Conservation (phyloP, 768 basidiomycete species). For the Rhodosporidiobolus odoratus region DNA sequence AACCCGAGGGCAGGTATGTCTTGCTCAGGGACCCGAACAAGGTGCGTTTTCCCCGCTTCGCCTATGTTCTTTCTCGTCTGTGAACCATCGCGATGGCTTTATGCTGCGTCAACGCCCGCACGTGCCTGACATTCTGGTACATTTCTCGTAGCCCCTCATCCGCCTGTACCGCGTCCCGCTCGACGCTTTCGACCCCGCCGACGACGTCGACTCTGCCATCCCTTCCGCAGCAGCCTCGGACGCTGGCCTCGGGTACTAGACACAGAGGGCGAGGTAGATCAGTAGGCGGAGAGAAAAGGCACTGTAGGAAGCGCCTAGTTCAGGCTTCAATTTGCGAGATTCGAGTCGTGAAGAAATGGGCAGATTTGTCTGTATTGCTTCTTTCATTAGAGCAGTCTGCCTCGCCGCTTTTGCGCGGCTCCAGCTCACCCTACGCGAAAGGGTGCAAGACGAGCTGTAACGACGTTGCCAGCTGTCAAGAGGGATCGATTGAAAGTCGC, state of each 20-base stretch:
- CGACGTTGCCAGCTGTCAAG: too few species aligned
- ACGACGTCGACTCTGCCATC: slow-evolving; percentile 59
- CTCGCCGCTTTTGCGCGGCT: too few species aligned
- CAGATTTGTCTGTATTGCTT: too few species aligned
- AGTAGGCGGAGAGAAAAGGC: background rate
- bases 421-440: too few species aligned
- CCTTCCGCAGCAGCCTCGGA: slow-evolving; percentile 5
- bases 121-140: background rate
- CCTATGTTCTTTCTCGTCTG: background rate
- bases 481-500: too few species aligned
- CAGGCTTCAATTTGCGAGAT: too few species aligned
- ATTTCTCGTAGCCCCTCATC: slow-evolving; percentile 67
- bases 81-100: background rate
- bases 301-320: background rate
- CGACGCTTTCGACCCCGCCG: slow-evolving; percentile 75
- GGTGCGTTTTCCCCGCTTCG: slow-evolving; percentile 30
- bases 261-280: background rate
- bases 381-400: too few species aligned
- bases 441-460: too few species aligned
- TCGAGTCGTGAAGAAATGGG: too few species aligned
- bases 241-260: slow-evolving; percentile 14
- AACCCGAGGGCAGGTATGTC: slow-evolving; percentile 97
- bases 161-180: slow-evolving; percentile 88
- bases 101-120: background rate
- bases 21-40: slow-evolving; percentile 95